Percentiles rank a stretch among this genome's conserved stretches.
phyloP scores from a whole-genome alignment of 164 flowering plant species.

The Pachysandra terminalis region DNA sequence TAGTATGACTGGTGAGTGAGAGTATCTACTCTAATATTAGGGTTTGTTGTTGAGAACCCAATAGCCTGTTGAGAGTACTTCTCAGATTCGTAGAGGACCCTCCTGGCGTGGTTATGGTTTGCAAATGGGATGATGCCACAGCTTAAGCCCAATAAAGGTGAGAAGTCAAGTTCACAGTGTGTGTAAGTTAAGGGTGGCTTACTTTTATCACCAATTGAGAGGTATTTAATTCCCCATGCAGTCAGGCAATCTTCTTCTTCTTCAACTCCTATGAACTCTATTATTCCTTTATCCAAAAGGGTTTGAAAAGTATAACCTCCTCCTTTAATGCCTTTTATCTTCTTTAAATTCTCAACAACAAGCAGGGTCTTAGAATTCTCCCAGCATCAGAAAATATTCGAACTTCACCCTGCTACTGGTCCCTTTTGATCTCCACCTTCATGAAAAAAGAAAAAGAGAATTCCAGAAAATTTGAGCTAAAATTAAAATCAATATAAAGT shows the following conservation, averaged over 20 bases:
- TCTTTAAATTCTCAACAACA: conserved; percentile 62
- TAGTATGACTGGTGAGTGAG: conserved; percentile 70
- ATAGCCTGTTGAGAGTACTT: conserved; percentile 94
- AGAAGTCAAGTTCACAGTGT: conserved; percentile 82
- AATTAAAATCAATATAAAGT: not conserved
- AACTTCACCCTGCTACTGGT: conserved; percentile 62
- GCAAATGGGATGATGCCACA: conserved; percentile 88
- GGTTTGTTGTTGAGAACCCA: conserved; percentile 76
- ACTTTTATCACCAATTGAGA: conserved; percentile 33
- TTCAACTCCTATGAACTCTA: conserved; percentile 82
- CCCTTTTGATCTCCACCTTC: conserved; percentile 88
- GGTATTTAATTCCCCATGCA: conserved; percentile 68
- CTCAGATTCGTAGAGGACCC: conserved; percentile 78
- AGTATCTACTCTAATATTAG: conserved; percentile 75
- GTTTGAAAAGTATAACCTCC: conserved; percentile 41
- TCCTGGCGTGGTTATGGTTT: conserved; percentile 89
- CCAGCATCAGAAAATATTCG: conserved; percentile 85
- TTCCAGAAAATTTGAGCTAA: not conserved
- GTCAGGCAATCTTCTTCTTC: conserved; percentile 88
- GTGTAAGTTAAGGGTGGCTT: conserved; percentile 46
- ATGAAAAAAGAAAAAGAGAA: conserved; percentile 12
- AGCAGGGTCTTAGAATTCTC: conserved; percentile 80
- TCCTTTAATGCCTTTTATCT: conserved; percentile 48
- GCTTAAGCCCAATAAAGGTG: conserved; percentile 74
- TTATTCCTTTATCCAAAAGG: conserved; percentile 61